These are phyloP conservation scores for Claviceps cyperi DNA, from an alignment of 2,329 filamentous ascomycete species.

Conservation along the genomic window DNA sequence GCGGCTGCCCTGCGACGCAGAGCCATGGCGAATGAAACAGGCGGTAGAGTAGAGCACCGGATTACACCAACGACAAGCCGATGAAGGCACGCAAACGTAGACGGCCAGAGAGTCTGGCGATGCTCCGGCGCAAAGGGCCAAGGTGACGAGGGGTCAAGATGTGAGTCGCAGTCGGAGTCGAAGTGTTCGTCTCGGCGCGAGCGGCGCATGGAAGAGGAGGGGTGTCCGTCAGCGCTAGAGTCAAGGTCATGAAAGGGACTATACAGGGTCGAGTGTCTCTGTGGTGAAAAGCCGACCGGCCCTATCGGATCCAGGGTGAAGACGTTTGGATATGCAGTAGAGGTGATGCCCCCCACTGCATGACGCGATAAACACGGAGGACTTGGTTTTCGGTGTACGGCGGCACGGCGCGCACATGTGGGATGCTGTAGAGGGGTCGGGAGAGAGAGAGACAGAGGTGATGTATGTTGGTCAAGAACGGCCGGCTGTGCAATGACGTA, in stretches of 20 bases:
- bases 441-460: background rate
- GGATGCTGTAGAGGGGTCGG: conserved; percentile 1
- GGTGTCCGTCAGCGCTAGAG: conserved; percentile 9
- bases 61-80: conserved; percentile 43
- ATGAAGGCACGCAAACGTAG: conserved; percentile 31
- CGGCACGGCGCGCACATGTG: conserved; percentile 4
- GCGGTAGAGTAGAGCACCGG: conserved; percentile 40
- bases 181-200: conserved; percentile 39
- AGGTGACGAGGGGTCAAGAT: background rate
- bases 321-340: conserved; percentile 32
- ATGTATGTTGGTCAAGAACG: conserved; percentile 1
- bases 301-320: conserved; percentile 45
- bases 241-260: conserved; percentile 11
- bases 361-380: conserved; percentile 22
- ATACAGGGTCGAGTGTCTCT: conserved; percentile 5
- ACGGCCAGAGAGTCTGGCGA: conserved; percentile 25
- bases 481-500: conserved; percentile 6
- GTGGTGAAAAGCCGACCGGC: conserved; percentile 12
- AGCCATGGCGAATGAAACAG: conserved; percentile 42
- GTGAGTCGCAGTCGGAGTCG: conserved; percentile 5
- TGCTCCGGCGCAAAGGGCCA: conserved; percentile 8
- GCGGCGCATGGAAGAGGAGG: conserved; percentile 14
- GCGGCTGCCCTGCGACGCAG: conserved; percentile 27
- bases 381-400: background rate
- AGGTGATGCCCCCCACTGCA: conserved; percentile 42